Base-by-base conservation (phyloP, 1,284 basidiomycete species). In the Marasmius sp. region DNA sequence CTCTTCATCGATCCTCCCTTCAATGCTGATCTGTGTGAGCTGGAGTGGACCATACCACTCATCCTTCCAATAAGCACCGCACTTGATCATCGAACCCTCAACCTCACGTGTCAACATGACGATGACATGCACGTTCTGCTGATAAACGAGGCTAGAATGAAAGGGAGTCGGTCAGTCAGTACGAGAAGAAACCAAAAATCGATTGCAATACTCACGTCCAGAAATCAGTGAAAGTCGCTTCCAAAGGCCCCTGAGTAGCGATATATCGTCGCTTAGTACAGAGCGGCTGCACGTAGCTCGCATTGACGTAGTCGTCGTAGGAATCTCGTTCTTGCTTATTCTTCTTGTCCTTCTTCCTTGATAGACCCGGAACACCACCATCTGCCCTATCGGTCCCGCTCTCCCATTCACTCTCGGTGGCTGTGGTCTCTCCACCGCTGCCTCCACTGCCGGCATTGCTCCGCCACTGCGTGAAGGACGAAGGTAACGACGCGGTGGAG, bases 191-290 rank as follows among this genome's bases (percentile, higher is more conserved):
- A 5, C 51, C 11, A 34, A 66, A 43, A 45, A 43, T 43, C 12
- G 61, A 57, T 37, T 39, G 27, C n/a, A 61, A 56, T 36, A 57
- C 55, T 45, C 14, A 45, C 39, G 90, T 93, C 97, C 97, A 99
- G 70, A 99, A 99, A 71, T 98, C 95, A 8, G 82, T 80, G 72
- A 91, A 97, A 0, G 97, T 98, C 22, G 91, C 86, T 7, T 93
- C 91, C 36, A 99, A 77, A 1, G 97, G 97, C 0, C 97, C 97
- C 74, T 99, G 97, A 1, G 97, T 98, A 1, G 96, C 97, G 65
- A 99, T 98, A 72, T 97, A 98, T 43, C 88, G 84, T 71, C 87
- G 85, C 34, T 76, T 81, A 1, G 94, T 95, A 1, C 91, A 89
- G 54, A 92, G 77, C 1, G 94, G 94, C 73, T 95, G 94, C 20